Evolutionary conservation across 2,329 filamentous ascomycete genomes (phyloP).

Genomic region (Neonectria ditissima): DNA sequence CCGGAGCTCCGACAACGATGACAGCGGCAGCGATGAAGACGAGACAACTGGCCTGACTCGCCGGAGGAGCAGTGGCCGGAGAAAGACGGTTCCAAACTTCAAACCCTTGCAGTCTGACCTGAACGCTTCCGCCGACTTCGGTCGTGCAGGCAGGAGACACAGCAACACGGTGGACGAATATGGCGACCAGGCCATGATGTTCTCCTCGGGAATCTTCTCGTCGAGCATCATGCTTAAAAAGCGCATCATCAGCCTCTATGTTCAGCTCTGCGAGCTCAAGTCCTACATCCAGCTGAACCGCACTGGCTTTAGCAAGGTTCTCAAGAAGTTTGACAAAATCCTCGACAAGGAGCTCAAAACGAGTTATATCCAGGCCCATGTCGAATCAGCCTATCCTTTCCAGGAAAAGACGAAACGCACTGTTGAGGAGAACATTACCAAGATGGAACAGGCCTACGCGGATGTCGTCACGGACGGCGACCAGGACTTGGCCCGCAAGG

Average conservation of each 20-base stretch:
- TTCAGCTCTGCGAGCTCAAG: conserved; percentile 93
- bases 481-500: conserved; percentile 79
- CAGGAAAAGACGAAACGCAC: conserved; percentile 75
- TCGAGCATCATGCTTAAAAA: conserved; percentile 91
- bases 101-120: conserved; percentile 62
- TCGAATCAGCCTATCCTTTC: conserved; percentile 87
- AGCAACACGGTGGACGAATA: conserved; percentile 82
- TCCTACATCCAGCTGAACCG: conserved; percentile 96
- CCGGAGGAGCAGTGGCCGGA: conserved; percentile 55
- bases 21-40: conserved; percentile 73
- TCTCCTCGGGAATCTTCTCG: conserved; percentile 70
- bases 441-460: conserved; percentile 84
- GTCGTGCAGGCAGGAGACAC: conserved; percentile 67
- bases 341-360: conserved; percentile 83
- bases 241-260: conserved; percentile 86
- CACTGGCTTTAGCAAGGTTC: conserved; percentile 94
- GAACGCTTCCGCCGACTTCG: conserved; percentile 71
- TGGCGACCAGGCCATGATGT: conserved; percentile 77
- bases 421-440: conserved; percentile 77
- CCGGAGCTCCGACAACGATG: conserved; percentile 66
- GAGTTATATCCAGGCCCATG: conserved; percentile 78
- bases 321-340: conserved; percentile 99
- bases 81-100: conserved; percentile 54
- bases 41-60: conserved; percentile 68
- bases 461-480: conserved; percentile 87